Conservation (phyloP, 306 rosid genomes). For the Cicer bijugum region DNA sequence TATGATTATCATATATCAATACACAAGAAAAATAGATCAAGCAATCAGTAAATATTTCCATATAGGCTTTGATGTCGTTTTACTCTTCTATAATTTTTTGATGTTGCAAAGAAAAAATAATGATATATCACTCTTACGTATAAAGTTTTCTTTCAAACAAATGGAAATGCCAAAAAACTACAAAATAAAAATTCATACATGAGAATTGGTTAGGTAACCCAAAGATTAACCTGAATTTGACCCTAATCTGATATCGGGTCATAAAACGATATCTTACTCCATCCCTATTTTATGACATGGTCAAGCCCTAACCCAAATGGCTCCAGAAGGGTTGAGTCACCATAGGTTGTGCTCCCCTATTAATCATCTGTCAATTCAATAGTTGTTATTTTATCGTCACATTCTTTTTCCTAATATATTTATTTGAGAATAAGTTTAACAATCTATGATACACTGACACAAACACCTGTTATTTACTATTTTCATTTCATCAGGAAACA, state of each 20-base stretch:
- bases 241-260: too few relatives aligned
- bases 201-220: too few relatives aligned
- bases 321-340: too few relatives aligned
- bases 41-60: not conserved
- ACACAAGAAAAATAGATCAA: not conserved
- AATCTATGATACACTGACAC: too few relatives aligned
- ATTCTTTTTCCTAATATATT: not conserved
- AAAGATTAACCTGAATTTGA: too few relatives aligned
- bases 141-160: not conserved
- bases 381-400: not conserved
- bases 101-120: too few relatives aligned
- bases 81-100: not conserved
- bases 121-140: not conserved
- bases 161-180: too few relatives aligned
- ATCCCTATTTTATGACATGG: too few relatives aligned
- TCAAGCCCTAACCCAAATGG: too few relatives aligned
- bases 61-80: not conserved
- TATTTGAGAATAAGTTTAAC: not conserved
- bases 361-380: not conserved
- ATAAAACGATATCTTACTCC: too few relatives aligned
- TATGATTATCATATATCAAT: not conserved
- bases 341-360: too few relatives aligned
- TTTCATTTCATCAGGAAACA: constrained; percentile 65
- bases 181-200: too few relatives aligned
- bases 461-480: not conserved